Percentiles rank a stretch among this genome's conserved stretches.
Evolutionary conservation across 2,329 filamentous ascomycete species (phyloP).

Genomic region (Leptodontidium sp.): DNA sequence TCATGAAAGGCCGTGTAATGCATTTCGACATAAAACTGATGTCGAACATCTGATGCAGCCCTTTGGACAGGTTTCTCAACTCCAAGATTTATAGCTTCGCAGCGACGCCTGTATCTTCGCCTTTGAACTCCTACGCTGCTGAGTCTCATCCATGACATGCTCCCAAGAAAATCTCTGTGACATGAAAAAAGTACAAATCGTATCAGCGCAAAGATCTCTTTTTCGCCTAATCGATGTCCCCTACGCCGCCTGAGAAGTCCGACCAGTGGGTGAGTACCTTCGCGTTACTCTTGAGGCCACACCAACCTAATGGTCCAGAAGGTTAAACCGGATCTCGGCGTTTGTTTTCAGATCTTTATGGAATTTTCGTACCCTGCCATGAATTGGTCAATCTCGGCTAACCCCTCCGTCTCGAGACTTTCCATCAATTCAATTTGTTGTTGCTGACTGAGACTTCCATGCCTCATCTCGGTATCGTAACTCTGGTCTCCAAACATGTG

Average conservation of each 20-base stretch:
- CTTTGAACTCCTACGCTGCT: neutral
- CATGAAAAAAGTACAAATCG: neutral
- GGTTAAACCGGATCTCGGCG: slow-evolving; percentile 30
- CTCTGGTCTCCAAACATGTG: slow-evolving; percentile 51
- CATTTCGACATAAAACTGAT: neutral
- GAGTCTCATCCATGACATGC: neutral
- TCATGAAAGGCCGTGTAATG: neutral
- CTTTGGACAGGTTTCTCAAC: neutral
- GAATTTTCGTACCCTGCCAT: slow-evolving; percentile 49
- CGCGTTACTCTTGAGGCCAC: slow-evolving; percentile 33
- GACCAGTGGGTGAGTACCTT: neutral
- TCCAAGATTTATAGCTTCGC: slow-evolving; percentile 9
- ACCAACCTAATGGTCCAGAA: slow-evolving; percentile 31
- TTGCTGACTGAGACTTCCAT: slow-evolving; percentile 77
- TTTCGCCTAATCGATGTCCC: neutral
- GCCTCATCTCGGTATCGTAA: slow-evolving; percentile 56
- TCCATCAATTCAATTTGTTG: slow-evolving; percentile 87
- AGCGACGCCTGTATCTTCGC: slow-evolving; percentile 8
- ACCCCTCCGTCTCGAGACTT: slow-evolving; percentile 74
- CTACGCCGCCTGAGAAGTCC: neutral
- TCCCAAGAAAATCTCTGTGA: neutral
- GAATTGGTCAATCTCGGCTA: slow-evolving; percentile 68
- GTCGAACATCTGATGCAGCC: neutral
- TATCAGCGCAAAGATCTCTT: neutral
- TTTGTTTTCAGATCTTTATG: slow-evolving; percentile 38